These are phyloP conservation scores for Ilyonectria destructans DNA, from an alignment of 2,329 filamentous ascomycete species.

Conservation along the genomic window DNA sequence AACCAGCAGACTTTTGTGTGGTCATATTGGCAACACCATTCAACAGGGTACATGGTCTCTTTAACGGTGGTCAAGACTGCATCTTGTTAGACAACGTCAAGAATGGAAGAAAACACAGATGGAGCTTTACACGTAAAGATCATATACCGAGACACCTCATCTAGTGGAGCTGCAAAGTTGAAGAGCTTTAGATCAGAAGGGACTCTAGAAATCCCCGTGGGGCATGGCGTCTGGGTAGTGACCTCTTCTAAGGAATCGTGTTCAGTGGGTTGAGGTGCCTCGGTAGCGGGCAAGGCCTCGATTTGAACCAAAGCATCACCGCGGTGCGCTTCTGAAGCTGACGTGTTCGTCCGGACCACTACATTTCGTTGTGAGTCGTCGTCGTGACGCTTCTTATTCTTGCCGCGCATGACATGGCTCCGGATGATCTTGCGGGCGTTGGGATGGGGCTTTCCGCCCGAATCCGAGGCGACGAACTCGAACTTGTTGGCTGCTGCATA, in stretches of 20 bases:
- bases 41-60: constrained; percentile 50
- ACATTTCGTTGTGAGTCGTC: neutral
- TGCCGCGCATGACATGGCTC: constrained; percentile 50
- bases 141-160: constrained; percentile 28
- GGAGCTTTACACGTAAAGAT: constrained; percentile 38
- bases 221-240: constrained; percentile 33
- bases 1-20: constrained; percentile 46
- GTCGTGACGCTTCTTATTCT: constrained; percentile 41
- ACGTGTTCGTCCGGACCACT: neutral
- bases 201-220: constrained; percentile 29
- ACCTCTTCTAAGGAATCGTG: neutral
- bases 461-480: constrained; percentile 49
- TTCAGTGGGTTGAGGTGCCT: too few relatives aligned
- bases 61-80: constrained; percentile 49
- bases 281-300: neutral
- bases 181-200: constrained; percentile 42
- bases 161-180: constrained; percentile 40
- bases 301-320: neutral
- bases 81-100: neutral
- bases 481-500: constrained; percentile 42
- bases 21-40: constrained; percentile 49
- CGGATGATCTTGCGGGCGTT: constrained; percentile 49
- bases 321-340: neutral
- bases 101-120: rapidly evolving
- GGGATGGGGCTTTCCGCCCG: constrained; percentile 43